Evolutionary conservation across 306 rosid species (phyloP).

Genomic region (Astragalus glycyphyllos): DNA sequence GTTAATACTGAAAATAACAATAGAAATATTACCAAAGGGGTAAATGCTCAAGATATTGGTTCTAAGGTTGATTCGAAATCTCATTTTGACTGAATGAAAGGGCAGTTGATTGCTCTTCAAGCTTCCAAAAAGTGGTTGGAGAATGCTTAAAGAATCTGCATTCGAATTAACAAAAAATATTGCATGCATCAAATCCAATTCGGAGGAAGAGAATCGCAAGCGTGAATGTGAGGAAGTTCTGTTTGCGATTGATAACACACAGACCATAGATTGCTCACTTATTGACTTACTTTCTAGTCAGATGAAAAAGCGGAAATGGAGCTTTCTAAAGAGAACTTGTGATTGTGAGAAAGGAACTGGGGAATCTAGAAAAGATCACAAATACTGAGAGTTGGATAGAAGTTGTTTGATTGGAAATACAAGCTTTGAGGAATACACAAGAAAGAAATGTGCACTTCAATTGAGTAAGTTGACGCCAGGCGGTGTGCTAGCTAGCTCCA

Average conservation of each 20-base stretch:
- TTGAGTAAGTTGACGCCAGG: too few relatives aligned
- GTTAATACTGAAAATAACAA: too few relatives aligned
- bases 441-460: slow-evolving; percentile 46
- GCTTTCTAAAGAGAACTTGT: slow-evolving; percentile 45
- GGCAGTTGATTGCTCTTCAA: slow-evolving; percentile 57
- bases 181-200: slow-evolving; percentile 59
- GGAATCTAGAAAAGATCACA: slow-evolving; percentile 45
- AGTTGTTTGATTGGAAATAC: slow-evolving; percentile 45
- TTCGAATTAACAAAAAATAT: slow-evolving; percentile 55
- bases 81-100: slow-evolving; percentile 60
- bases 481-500: too few relatives aligned
- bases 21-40: too few relatives aligned
- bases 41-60: too few relatives aligned
- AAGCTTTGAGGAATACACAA: slow-evolving; percentile 40
- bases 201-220: slow-evolving; percentile 79
- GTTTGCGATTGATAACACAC: slow-evolving; percentile 71
- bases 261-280: slow-evolving; percentile 55
- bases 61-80: slow-evolving; percentile 45
- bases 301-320: slow-evolving; percentile 54
- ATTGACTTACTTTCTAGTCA: slow-evolving; percentile 54
- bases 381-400: slow-evolving; percentile 43
- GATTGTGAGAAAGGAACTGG: slow-evolving; percentile 53
- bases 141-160: slow-evolving; percentile 58
- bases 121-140: slow-evolving; percentile 58
- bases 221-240: slow-evolving; percentile 83